Evolutionary conservation across 2,329 filamentous ascomycete species (phyloP), one percentile per base, ranked within the genome.

Genomic region (Furcasterigmium furcatum): DNA sequence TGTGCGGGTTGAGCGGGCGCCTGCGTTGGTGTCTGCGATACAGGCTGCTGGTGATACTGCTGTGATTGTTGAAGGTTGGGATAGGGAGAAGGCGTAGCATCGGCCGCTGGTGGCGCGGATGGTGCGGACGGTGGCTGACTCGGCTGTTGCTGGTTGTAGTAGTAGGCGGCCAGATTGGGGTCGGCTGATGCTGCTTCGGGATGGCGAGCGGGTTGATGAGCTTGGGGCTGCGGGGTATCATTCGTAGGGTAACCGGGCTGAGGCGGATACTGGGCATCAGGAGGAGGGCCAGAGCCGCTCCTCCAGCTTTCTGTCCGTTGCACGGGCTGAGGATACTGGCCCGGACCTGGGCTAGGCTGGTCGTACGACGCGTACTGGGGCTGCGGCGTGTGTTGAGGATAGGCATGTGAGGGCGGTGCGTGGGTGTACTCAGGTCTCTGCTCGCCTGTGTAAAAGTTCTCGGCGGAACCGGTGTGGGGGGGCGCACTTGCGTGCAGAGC

Each of bases 401-500:
- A 84, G 30, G 74, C 70, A 43, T 78, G 77, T 10, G 74, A 71
- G 38, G 70, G 77, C 5, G 72, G 59, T 9, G 74, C 68, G 64
- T 72, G 52, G 65, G 63, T 41, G 65, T 76, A 76, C 30, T 71
- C 69, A 13, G 63, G 59, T 35, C 62, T 71, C 35, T 79, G 70
- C 54, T 84, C 86, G 29, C 82, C 81, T 13, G 82, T 88, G 63
- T 96, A 96, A 63, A 87, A 96, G 64, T 76, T 92, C 61, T 96
- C 91, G 9, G 84, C 82, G 1, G 77, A 78, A 10, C 75, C 73
- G 21, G 70, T 64, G 50, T 69, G 66, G 38, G 58, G 66, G 12
- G 76, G 65, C 10, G 72, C 65, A 48, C 76, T 75, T 8, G 79
- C 66, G 20, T 82, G 74, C 45, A 95, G 77, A 4, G 81, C 79